phyloP scores from a whole-genome alignment of 2,329 filamentous ascomycete species.

The Sclerotinia borealis region DNA sequence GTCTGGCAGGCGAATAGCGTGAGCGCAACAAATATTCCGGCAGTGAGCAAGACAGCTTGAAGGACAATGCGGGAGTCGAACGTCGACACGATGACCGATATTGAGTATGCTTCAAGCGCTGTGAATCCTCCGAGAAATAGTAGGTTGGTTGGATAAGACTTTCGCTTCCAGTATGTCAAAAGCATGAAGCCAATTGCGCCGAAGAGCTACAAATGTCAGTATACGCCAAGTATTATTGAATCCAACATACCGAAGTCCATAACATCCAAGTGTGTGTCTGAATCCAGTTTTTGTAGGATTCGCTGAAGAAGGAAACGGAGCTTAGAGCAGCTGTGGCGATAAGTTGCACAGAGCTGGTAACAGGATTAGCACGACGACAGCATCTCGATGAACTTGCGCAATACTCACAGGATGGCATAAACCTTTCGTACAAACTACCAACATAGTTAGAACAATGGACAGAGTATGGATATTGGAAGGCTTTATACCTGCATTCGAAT shows the following conservation, averaged over 20 bases:
- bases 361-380: slow-evolving; percentile 5
- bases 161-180: slow-evolving; percentile 91
- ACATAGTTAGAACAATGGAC: background rate
- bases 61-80: slow-evolving; percentile 80
- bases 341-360: slow-evolving; percentile 71
- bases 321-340: slow-evolving; percentile 76
- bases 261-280: slow-evolving; percentile 77
- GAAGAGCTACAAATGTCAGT: slow-evolving; percentile 50
- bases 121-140: slow-evolving; percentile 90
- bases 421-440: slow-evolving; percentile 91
- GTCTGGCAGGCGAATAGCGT: slow-evolving; percentile 92
- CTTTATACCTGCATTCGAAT: slow-evolving; percentile 62
- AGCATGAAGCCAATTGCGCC: slow-evolving; percentile 79
- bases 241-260: slow-evolving; percentile 63
- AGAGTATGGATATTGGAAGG: background rate
- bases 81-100: slow-evolving; percentile 88
- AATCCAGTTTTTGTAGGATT: slow-evolving; percentile 77
- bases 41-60: slow-evolving; percentile 83
- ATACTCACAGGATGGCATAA: slow-evolving; percentile 76
- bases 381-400: background rate
- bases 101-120: slow-evolving; percentile 83
- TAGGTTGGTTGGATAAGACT: slow-evolving; percentile 90
- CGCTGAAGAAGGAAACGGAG: slow-evolving; percentile 78
- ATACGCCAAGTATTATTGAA: background rate
- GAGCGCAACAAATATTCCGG: slow-evolving; percentile 72